Evolutionary conservation across 768 basidiomycete genomes (phyloP).

Genomic region (Cytidiella melzeri): DNA sequence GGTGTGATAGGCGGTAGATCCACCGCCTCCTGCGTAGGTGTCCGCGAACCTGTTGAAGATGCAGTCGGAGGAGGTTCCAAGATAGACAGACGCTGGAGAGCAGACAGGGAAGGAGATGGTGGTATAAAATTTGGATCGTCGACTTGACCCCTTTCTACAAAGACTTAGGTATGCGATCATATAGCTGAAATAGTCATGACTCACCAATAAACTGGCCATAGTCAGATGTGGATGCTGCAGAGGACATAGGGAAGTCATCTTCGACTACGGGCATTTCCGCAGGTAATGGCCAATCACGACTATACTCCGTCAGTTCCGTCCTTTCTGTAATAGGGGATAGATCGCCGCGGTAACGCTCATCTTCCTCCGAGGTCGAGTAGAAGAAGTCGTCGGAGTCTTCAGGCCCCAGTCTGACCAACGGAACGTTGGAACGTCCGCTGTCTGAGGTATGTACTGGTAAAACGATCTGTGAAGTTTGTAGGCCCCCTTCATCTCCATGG

Average conservation of each 20-base stretch:
- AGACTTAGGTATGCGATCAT: background rate
- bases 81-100: slow-evolving; percentile 52
- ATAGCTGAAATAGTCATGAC: slow-evolving; percentile 16
- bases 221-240: slow-evolving; percentile 40
- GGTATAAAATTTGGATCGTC: slow-evolving; percentile 52
- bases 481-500: background rate
- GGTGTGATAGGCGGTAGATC: slow-evolving; percentile 37
- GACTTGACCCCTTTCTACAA: slow-evolving; percentile 13
- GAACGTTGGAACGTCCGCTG: slow-evolving; percentile 17
- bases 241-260: slow-evolving; percentile 29
- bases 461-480: background rate
- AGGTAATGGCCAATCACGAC: slow-evolving; percentile 9
- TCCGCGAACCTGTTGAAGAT: slow-evolving; percentile 41
- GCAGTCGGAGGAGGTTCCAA: slow-evolving; percentile 52
- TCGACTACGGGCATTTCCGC: slow-evolving; percentile 4
- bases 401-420: slow-evolving; percentile 16
- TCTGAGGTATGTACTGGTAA: too few relatives aligned
- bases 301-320: slow-evolving; percentile 51
- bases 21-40: slow-evolving; percentile 35
- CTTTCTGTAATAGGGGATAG: slow-evolving; percentile 56
- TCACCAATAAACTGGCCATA: slow-evolving; percentile 60
- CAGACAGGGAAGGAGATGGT: slow-evolving; percentile 64
- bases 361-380: slow-evolving; percentile 5
- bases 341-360: slow-evolving; percentile 12
- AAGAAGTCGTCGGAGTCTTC: slow-evolving; percentile 9